Evolutionary conservation across 441 rosid species (phyloP), one percentile per base, ranked within the genome.

Genomic region (Adansonia rubrostipa): DNA sequence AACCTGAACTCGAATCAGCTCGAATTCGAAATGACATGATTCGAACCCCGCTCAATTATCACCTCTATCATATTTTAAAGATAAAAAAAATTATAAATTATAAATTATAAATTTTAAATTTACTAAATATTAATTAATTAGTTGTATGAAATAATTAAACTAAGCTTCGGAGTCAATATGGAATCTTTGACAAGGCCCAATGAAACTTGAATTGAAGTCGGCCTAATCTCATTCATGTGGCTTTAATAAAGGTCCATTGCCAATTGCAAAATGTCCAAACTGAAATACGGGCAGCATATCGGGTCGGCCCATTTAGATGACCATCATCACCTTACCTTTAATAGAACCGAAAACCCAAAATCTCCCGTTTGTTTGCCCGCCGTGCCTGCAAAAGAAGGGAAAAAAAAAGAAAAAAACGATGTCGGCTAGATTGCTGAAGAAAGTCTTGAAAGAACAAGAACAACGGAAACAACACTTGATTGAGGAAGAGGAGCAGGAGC

Each of bases 391-490:
- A 51, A 28, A 1, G 8, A 33, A 15, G 33, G n/a, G 7, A 11
- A 62, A 24, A 9, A 61, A 0, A 62, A 62, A 11, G 22, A 0
- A 4, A 19, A 3, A 57, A 61, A 15, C 48, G 61, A 94, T 93
- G 98, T 95, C 97, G 61, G 91, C 83, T 81, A 88, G 98, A 79
- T 82, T 89, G 77, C 79, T 95, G 85, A 92, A 91, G 92, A 92
- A 89, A 84, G 88, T 91, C 71, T 81, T 93, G 80, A 86, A 89
- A 82, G 94, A 93, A 76, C 94, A 91, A 68, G 98, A 94, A 66
- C 90, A 84, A 11, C 85, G 73, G 1, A 85, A 82, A 47, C 91
- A 66, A 22, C 82, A 10, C 19, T 79, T 73, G 7, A 84, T 63
- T 5, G 87, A 61, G n/a, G 79, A 77, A 1, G 92, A 82, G 0